Percentiles rank a stretch among this genome's conserved stretches.
Conservation (phyloP, 2,329 filamentous ascomycete species). For the Xylaria polymorpha region DNA sequence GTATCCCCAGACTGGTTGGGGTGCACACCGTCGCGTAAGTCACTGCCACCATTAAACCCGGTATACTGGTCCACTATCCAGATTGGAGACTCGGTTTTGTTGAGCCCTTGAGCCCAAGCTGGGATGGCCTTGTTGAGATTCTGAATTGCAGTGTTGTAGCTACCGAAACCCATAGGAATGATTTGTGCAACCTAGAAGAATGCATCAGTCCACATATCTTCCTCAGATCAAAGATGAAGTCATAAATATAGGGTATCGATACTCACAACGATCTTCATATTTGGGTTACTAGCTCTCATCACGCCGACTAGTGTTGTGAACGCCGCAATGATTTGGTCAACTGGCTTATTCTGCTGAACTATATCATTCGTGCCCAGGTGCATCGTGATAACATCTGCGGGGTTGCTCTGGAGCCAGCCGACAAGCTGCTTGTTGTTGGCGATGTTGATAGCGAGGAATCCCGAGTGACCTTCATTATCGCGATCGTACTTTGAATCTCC, state of each 20-base stretch:
- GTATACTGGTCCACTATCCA: conserved; percentile 58
- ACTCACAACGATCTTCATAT: conserved; percentile 58
- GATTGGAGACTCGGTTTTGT: conserved; percentile 54
- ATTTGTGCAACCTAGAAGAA: conserved; percentile 55
- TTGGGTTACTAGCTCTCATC: conserved; percentile 55
- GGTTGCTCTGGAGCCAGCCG: conserved; percentile 56
- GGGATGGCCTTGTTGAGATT: conserved; percentile 54
- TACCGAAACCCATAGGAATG: conserved; percentile 52
- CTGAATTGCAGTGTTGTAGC: conserved; percentile 53
- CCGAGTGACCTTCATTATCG: conserved; percentile 58
- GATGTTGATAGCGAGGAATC: conserved; percentile 58
- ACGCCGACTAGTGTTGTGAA: conserved; percentile 54
- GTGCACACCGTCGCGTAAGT: conserved; percentile 55
- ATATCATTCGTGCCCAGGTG: conserved; percentile 59
- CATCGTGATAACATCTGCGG: conserved; percentile 59
- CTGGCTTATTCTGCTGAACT: conserved; percentile 54
- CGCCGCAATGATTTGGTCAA: conserved; percentile 54
- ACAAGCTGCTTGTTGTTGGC: conserved; percentile 56
- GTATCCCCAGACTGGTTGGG: conserved; percentile 55
- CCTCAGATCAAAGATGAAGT: background rate
- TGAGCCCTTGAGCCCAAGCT: conserved; percentile 54
- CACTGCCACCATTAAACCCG: conserved; percentile 49
- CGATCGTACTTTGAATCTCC: conserved; percentile 54
- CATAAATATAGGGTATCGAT: background rate
- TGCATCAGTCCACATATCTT: background rate